Percentiles rank a stretch among this genome's conserved stretches.
phyloP scores from a whole-genome alignment of 2,329 filamentous ascomycete genomes.

The Alternaria metachromatica region DNA sequence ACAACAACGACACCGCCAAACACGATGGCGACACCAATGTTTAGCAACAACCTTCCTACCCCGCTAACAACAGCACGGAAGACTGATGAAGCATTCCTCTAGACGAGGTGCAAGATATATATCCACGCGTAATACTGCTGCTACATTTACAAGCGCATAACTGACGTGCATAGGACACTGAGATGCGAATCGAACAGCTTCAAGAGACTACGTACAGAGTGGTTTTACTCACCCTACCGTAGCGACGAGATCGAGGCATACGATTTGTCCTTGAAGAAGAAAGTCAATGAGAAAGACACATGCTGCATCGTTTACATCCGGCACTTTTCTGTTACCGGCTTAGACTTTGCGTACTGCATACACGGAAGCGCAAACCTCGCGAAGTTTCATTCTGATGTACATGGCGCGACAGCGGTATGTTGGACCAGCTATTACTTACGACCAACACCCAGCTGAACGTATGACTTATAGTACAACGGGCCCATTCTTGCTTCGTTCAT shows the following conservation, averaged over 20 bases:
- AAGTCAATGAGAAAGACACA: not conserved
- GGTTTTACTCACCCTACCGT: slow-evolving; percentile 8
- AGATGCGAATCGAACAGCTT: not conserved
- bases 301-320: slow-evolving; percentile 24
- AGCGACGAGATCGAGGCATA: slow-evolving; percentile 3
- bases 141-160: not conserved
- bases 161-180: not conserved
- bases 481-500: slow-evolving; percentile 22
- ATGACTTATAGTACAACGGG: slow-evolving; percentile 18
- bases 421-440: not conserved
- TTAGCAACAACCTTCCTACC: not conserved
- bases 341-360: slow-evolving; percentile 26
- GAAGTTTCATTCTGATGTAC: slow-evolving; percentile 11
- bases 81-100: slow-evolving; percentile 10
- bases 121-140: slow-evolving; percentile 1
- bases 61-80: not conserved
- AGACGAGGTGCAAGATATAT: slow-evolving; percentile 11
- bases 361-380: slow-evolving; percentile 12
- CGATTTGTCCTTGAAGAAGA: not conserved
- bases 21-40: not conserved
- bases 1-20: not conserved
- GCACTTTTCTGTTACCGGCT: slow-evolving; percentile 12
- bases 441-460: not conserved
- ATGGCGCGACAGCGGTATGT: slow-evolving; percentile 18
- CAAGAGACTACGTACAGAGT: slow-evolving; percentile 7